Percentiles rank a stretch among this genome's conserved stretches.
These are phyloP conservation scores for Dillenia suffruticosa DNA, from an alignment of 164 flowering plant genomes.

Conservation along the genomic window DNA sequence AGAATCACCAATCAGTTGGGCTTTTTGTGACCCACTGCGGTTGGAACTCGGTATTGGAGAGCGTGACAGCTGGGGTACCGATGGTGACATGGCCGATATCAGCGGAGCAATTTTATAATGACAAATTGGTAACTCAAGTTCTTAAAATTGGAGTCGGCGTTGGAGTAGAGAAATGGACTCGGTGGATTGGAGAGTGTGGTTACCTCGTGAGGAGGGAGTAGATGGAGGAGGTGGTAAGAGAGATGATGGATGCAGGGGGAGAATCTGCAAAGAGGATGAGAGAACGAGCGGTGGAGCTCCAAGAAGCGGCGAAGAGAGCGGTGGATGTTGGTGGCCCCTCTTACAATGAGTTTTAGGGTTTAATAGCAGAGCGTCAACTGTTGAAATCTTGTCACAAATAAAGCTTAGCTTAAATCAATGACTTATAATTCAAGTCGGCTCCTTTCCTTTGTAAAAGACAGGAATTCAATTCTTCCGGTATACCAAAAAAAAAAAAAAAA, in stretches of 20 bases:
- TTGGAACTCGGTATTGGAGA: slow-evolving; percentile 24
- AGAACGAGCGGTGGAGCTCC: slow-evolving; percentile 14
- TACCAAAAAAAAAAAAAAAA: too few species aligned
- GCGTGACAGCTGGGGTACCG: slow-evolving; percentile 14
- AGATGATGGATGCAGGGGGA: slow-evolving; percentile 15
- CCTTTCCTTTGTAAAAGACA: too few species aligned
- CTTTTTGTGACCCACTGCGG: slow-evolving; percentile 30
- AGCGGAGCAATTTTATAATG: slow-evolving; percentile 24
- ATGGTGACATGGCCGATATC: slow-evolving; percentile 22
- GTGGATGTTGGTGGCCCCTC: slow-evolving; percentile 25
- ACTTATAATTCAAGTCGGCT: too few species aligned
- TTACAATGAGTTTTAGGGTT: too few species aligned
- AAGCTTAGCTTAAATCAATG: too few species aligned
- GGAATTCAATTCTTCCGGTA: too few species aligned
- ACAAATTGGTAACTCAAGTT: slow-evolving; percentile 18
- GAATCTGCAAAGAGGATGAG: slow-evolving; percentile 18
- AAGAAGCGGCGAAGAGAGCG: slow-evolving; percentile 18
- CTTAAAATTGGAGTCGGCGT: slow-evolving; percentile 18
- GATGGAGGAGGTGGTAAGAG: slow-evolving; percentile 12
- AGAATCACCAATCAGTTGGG: slow-evolving; percentile 15
- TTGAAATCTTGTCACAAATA: too few species aligned
- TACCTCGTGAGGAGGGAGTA: slow-evolving; percentile 16
- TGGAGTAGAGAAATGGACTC: slow-evolving; percentile 11
- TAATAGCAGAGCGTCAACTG: too few species aligned
- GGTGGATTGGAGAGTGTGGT: neutral